Base-by-base conservation (phyloP, 2,329 filamentous ascomycete genomes). In the Atkinsonella texensis region DNA sequence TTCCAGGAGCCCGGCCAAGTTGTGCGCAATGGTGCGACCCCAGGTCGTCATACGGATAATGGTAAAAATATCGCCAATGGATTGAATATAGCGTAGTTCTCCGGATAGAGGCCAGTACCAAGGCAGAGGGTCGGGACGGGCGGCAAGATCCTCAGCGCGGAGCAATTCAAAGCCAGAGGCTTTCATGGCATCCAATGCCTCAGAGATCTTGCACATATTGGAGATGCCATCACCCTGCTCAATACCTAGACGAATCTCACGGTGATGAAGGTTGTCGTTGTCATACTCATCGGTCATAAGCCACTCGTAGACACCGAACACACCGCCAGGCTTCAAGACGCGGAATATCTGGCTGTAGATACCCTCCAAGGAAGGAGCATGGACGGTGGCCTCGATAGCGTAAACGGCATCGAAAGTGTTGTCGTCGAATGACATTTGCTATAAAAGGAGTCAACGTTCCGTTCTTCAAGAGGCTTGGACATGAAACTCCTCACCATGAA, bases 231-330 rank as follows among this genome's bases (percentile, higher is more conserved):
- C 85, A 63, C 93, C 93, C 66, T 89, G 84, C 75, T 98, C 93
- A 58, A 98, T 98, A 57, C 86, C 90, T 17, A 96, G 82, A 57
- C 93, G 87, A 64, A 97, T 93, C 66, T 87, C 81, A 59, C 89
- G 86, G 74, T 97, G 93, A 62, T 83, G 76, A 1, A 87, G 69
- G 76, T 96, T 89, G 54, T 85, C 76, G 66, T 95, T 91, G 73
- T 97, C 86, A 71, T 96, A 98, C 23, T 84, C 74, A 56, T 96
- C 90, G 7, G 90, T 97, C 93, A 98, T 97, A 64, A 97, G 77
- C 93, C 93, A 97, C 71, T 98, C 93, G 72, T 97, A 98, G 49
- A 97, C 91, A 65, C 91, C 93, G 62, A 97, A 98, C 49, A 89
- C 76, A 68, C 93, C 91, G 54, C 93, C 93, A 18, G 93, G 93